Conservation (phyloP, 345 rosid species). For the Syzygium grande region DNA sequence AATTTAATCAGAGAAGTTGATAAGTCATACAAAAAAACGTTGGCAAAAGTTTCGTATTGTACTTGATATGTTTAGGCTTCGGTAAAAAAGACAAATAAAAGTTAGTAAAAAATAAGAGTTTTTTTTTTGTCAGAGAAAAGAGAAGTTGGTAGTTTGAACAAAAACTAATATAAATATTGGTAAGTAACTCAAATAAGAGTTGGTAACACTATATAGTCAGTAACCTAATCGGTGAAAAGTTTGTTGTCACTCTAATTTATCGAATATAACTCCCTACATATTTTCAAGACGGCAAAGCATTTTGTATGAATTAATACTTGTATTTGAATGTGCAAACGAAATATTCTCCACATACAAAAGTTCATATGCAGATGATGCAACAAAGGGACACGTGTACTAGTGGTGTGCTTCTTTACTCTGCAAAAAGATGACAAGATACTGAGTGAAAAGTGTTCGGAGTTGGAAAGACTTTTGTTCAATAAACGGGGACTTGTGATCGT, state of each 20-base stretch:
- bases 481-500: background rate
- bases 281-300: background rate
- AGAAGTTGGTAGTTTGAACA: background rate
- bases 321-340: background rate
- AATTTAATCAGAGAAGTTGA: too few species aligned
- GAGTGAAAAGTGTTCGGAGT: background rate
- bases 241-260: background rate
- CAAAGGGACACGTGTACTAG: background rate
- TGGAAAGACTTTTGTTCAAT: background rate
- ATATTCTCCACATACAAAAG: background rate
- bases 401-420: background rate
- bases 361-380: background rate
- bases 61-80: too few species aligned
- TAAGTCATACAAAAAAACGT: too few species aligned
- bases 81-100: too few species aligned
- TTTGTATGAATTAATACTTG: background rate
- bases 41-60: too few species aligned
- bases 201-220: background rate
- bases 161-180: background rate
- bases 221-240: background rate
- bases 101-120: background rate
- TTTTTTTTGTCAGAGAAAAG: background rate
- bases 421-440: background rate
- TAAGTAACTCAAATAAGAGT: background rate
- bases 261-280: background rate